These are phyloP conservation scores for Diaporthe sp. DNA, from an alignment of 2,329 filamentous ascomycete species.

Conservation along the genomic window DNA sequence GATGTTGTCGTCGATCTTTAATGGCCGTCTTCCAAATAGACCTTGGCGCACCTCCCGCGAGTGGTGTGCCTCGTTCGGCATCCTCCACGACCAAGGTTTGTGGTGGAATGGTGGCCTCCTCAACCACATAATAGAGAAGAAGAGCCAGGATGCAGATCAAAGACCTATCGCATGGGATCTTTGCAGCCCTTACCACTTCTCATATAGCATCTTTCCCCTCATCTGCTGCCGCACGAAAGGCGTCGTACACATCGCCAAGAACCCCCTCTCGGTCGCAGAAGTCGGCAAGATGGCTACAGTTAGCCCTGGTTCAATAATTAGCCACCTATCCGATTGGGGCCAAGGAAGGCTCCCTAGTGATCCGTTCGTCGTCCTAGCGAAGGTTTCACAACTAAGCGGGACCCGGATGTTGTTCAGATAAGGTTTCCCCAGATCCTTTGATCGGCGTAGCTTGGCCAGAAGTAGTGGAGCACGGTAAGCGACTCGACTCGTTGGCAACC, in stretches of 20 bases:
- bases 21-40: conserved; percentile 11
- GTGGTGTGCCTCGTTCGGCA: background rate
- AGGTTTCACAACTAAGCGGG: conserved; percentile 23
- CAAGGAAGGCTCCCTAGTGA: background rate
- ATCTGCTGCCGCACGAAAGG: background rate
- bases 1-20: background rate
- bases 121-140: background rate
- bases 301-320: background rate
- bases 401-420: conserved; percentile 20
- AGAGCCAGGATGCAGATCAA: background rate
- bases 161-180: conserved; percentile 19
- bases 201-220: conserved; percentile 18
- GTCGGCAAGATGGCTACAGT: conserved; percentile 7
- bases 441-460: conserved; percentile 6
- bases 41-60: background rate
- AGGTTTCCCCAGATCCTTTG: conserved; percentile 29
- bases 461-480: conserved; percentile 5
- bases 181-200: background rate
- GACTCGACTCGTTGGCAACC: conserved; percentile 18
- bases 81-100: background rate
- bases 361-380: conserved; percentile 5
- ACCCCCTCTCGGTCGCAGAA: conserved; percentile 18
- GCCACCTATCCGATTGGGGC: background rate
- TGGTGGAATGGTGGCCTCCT: background rate
- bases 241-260: conserved; percentile 2